Percentiles rank a stretch among this genome's conserved stretches.
Conservation (phyloP, 2,329 filamentous ascomycete species). For the Diplodia intermedia region DNA sequence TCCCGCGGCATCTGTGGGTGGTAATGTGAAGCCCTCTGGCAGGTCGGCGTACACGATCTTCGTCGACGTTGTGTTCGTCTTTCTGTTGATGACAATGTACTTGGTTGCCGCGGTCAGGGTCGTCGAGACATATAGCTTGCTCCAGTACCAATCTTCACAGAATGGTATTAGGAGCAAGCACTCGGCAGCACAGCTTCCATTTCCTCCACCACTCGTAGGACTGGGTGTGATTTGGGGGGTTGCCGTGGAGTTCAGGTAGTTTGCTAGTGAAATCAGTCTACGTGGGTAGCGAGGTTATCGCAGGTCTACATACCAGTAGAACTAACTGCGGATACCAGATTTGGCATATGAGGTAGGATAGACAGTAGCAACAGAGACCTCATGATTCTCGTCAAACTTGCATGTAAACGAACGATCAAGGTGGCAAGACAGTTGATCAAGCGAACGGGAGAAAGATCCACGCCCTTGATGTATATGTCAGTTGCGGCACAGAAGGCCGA, state of each 20-base stretch:
- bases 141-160: conserved; percentile 28
- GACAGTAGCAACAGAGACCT: background rate
- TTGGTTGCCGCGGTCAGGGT: conserved; percentile 33
- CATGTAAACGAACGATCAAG: background rate
- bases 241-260: conserved; percentile 2
- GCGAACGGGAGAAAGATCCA: background rate
- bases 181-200: background rate
- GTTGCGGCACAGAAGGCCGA: background rate
- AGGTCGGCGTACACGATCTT: conserved; percentile 29
- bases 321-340: background rate
- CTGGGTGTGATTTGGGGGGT: conserved; percentile 3
- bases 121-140: conserved; percentile 21
- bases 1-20: conserved; percentile 31
- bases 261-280: background rate
- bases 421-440: background rate
- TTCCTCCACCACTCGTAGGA: background rate
- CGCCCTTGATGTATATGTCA: background rate
- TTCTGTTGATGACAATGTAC: conserved; percentile 31
- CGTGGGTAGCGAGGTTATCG: background rate
- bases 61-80: conserved; percentile 32
- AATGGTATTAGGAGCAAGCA: conserved; percentile 8
- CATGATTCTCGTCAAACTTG: background rate
- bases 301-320: background rate
- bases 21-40: conserved; percentile 32
- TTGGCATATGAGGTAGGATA: background rate